These are phyloP conservation scores for Coffea humblotiana DNA, from an alignment of 305 asterid species.

Conservation along the genomic window DNA sequence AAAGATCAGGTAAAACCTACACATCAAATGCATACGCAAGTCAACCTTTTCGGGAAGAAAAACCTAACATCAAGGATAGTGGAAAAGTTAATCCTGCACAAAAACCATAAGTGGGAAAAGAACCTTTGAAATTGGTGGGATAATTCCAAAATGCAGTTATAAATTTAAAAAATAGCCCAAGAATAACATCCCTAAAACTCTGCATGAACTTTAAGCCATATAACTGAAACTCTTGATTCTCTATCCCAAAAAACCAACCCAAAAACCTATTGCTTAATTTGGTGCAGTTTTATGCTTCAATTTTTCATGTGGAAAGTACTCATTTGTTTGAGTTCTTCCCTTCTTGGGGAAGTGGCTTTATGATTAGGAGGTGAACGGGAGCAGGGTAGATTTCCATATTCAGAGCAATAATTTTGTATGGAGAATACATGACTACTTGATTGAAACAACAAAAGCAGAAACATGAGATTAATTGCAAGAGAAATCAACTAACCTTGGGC, in stretches of 20 bases:
- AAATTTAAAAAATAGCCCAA: not conserved
- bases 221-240: not conserved
- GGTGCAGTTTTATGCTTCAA: not conserved
- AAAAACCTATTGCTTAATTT: not conserved
- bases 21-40: constrained; percentile 7
- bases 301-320: not conserved
- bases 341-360: not conserved
- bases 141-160: not conserved
- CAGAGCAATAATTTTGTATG: not conserved
- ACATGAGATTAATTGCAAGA: constrained; percentile 1
- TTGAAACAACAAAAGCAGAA: not conserved
- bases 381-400: not conserved
- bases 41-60: constrained; percentile 1
- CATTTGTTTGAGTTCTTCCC: not conserved
- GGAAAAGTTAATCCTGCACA: not conserved
- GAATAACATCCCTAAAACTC: not conserved
- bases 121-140: not conserved
- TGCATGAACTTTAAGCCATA: not conserved
- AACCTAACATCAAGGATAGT: not conserved
- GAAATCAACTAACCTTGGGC: constrained; percentile 79
- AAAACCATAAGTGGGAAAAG: not conserved
- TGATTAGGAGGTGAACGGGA: not conserved
- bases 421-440: not conserved
- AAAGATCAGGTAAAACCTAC: constrained; percentile 97
- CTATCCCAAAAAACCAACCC: not conserved